Evolutionary conservation across 257 asterid genomes (phyloP).

Genomic region (Penstemon barbatus): DNA sequence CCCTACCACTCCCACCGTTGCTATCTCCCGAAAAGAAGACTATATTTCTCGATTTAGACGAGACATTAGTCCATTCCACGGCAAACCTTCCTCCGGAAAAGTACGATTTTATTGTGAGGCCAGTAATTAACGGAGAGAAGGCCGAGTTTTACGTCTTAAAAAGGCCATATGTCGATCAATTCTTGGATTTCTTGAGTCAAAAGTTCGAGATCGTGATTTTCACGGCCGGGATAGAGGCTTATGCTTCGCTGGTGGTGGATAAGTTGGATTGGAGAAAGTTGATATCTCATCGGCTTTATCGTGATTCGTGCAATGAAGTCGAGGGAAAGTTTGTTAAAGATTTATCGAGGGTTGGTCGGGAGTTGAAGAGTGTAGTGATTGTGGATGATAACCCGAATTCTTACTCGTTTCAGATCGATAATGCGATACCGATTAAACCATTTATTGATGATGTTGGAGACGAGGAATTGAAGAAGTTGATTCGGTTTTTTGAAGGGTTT

Average conservation of each 20-base stretch:
- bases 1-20: conserved; percentile 68
- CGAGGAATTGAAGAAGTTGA: conserved; percentile 66
- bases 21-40: conserved; percentile 46
- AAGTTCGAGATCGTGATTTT: conserved; percentile 78
- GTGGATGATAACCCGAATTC: conserved; percentile 93
- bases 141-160: conserved; percentile 72
- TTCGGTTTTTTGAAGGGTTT: conserved; percentile 50
- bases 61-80: conserved; percentile 79
- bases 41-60: conserved; percentile 82
- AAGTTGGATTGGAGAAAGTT: conserved; percentile 55
- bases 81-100: conserved; percentile 61
- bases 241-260: conserved; percentile 84
- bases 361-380: conserved; percentile 53
- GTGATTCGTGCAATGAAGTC: conserved; percentile 70
- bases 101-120: conserved; percentile 76
- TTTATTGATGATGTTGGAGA: conserved; percentile 68
- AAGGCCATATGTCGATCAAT: conserved; percentile 84
- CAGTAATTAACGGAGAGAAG: conserved; percentile 66
- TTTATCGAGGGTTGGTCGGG: conserved; percentile 73
- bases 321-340: conserved; percentile 88
- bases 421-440: conserved; percentile 70
- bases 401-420: conserved; percentile 64
- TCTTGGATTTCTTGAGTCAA: conserved; percentile 49
- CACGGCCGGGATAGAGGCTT: conserved; percentile 82
- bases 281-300: conserved; percentile 68